Evolutionary conservation across 352 stramenopile species (phyloP).

Genomic region (Pythium aphanidermatum): DNA sequence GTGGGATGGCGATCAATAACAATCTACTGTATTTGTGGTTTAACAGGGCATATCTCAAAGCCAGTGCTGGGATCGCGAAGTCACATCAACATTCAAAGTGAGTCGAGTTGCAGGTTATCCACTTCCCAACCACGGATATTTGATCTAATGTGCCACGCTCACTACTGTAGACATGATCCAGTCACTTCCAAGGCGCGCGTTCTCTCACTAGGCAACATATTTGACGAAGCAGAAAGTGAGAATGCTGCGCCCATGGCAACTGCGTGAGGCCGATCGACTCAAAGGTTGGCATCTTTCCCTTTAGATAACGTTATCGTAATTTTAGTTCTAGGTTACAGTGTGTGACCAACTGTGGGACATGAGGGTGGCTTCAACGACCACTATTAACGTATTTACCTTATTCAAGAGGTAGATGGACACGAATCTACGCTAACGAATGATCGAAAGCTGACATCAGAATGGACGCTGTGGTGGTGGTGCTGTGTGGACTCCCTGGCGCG

Average conservation of each 20-base stretch:
- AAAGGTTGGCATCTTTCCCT: no score
- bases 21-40: not conserved
- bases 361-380: no score
- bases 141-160: no score
- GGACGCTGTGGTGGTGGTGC: conserved; percentile 29
- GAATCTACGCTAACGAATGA: not conserved
- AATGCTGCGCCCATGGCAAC: conserved; percentile 3
- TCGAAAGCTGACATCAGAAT: conserved; percentile 1
- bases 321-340: no score
- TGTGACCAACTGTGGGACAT: no score
- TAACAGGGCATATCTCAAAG: conserved; percentile 11
- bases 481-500: conserved; percentile 60
- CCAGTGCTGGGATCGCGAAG: conserved; percentile 10
- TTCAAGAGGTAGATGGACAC: no score
- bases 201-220: conserved; percentile 19
- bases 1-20: not conserved
- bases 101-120: not conserved
- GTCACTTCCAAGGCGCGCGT: conserved; percentile 8
- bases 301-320: no score
- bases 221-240: conserved; percentile 14
- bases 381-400: no score
- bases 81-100: not conserved
- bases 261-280: conserved; percentile 15
- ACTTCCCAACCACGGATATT: no score
- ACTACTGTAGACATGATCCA: no score